Conservation (phyloP, 257 asterid species). For the Solanum virginianum region DNA sequence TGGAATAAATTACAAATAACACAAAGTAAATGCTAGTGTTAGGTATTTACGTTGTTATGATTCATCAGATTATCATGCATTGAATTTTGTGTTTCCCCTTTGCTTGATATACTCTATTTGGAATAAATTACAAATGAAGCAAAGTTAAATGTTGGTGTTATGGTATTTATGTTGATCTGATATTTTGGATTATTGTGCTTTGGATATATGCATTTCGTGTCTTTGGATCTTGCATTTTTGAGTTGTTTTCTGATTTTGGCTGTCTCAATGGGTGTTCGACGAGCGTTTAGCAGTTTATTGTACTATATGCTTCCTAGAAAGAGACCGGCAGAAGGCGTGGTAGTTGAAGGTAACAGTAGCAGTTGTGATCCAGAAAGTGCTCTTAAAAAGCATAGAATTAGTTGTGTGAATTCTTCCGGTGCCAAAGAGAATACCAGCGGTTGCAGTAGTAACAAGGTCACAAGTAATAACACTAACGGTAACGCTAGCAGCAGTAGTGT, state of each 20-base stretch:
- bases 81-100: not conserved
- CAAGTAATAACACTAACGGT: constrained; percentile 20
- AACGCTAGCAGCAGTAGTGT: constrained; percentile 18
- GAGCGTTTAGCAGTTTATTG: constrained; percentile 53
- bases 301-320: constrained; percentile 97
- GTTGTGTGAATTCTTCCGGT: constrained; percentile 14
- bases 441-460: constrained; percentile 6
- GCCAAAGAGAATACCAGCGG: constrained; percentile 18
- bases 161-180: not conserved
- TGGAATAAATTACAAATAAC: not conserved
- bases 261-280: constrained; percentile 40
- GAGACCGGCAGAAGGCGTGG: constrained; percentile 91
- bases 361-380: constrained; percentile 27
- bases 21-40: constrained; percentile 3
- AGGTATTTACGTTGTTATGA: not conserved
- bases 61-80: constrained; percentile 22
- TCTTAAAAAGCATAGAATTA: constrained; percentile 43
- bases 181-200: constrained; percentile 26
- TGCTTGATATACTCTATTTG: not conserved
- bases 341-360: constrained; percentile 29
- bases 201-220: not conserved
- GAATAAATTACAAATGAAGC: not conserved
- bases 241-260: constrained; percentile 19
- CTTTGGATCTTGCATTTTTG: constrained; percentile 7
- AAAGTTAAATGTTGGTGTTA: not conserved